Evolutionary conservation across 495 filamentous ascomycete species (phyloP).

Genomic region (Haplographium delicatum): DNA sequence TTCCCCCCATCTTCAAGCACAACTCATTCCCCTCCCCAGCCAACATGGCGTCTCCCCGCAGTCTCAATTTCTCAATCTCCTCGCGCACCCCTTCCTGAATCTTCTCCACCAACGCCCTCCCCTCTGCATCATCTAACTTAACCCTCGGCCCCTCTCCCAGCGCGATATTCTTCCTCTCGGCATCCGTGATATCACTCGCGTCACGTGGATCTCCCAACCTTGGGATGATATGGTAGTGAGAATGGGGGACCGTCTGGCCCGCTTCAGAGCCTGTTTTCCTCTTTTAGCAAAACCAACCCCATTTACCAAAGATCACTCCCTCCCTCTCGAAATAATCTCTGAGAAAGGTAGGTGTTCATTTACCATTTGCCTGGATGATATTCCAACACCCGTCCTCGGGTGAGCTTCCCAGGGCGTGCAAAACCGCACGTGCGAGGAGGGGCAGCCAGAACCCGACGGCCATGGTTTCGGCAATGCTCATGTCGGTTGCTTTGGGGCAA

Average conservation of each 20-base stretch:
- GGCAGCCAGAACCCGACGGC: not conserved
- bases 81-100: not conserved
- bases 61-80: not conserved
- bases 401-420: not conserved
- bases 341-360: no score
- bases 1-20: not conserved
- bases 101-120: not conserved
- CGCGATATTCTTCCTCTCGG: conserved; percentile 1
- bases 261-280: conserved; percentile 1
- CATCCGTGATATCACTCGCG: conserved; percentile 2
- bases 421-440: not conserved
- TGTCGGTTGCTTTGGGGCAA: not conserved
- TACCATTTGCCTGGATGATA: conserved; percentile 1
- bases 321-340: not conserved
- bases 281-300: no score
- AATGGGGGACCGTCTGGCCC: conserved; percentile 6
- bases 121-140: conserved; percentile 1
- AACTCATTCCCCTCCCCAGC: not conserved
- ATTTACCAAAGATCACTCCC: no score
- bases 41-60: not conserved
- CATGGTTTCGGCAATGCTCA: not conserved
- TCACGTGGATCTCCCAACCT: not conserved
- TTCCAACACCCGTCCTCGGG: not conserved
- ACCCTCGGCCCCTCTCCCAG: not conserved
- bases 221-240: conserved; percentile 2